Conservation (phyloP, 2,329 filamentous ascomycete genomes). For the Waltergamsia citrina region DNA sequence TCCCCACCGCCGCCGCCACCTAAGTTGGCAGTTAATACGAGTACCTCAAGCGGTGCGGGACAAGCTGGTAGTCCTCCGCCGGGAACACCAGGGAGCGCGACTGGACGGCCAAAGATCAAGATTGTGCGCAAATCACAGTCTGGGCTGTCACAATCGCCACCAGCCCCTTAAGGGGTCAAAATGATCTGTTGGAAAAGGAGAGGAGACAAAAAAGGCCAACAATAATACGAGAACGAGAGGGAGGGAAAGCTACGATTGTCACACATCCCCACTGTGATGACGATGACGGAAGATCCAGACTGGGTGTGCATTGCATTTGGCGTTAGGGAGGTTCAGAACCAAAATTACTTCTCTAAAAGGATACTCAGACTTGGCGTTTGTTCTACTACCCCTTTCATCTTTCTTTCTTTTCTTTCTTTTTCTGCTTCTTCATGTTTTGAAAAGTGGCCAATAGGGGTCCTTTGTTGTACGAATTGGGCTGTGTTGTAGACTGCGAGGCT, state of each 20-base stretch:
- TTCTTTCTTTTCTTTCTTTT: not conserved
- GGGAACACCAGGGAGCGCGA: not conserved
- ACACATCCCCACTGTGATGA: too few species aligned
- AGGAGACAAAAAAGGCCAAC: too few species aligned
- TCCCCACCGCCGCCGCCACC: conserved; percentile 2
- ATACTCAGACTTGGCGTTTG: not conserved
- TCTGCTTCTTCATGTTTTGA: too few species aligned
- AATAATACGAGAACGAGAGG: too few species aligned
- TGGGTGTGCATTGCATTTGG: not conserved
- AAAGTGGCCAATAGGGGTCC: too few species aligned
- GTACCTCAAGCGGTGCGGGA: not conserved
- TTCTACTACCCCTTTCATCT: not conserved
- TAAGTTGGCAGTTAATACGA: conserved; percentile 3
- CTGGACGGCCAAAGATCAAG: conserved; percentile 3
- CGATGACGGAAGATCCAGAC: too few species aligned
- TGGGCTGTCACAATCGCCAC: not conserved
- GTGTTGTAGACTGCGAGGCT: too few species aligned
- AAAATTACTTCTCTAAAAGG: too few species aligned
- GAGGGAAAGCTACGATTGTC: not conserved
- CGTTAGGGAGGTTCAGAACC: not conserved
- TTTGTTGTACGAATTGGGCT: too few species aligned
- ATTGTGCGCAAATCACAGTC: conserved; percentile 1
- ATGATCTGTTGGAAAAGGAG: too few species aligned
- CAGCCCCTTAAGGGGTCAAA: not conserved
- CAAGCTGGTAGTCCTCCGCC: conserved; percentile 1